Evolutionary conservation across 176 grass and related monocot genomes (phyloP), one percentile per base, ranked within the genome.

Genomic region (Saccharum spontaneum): DNA sequence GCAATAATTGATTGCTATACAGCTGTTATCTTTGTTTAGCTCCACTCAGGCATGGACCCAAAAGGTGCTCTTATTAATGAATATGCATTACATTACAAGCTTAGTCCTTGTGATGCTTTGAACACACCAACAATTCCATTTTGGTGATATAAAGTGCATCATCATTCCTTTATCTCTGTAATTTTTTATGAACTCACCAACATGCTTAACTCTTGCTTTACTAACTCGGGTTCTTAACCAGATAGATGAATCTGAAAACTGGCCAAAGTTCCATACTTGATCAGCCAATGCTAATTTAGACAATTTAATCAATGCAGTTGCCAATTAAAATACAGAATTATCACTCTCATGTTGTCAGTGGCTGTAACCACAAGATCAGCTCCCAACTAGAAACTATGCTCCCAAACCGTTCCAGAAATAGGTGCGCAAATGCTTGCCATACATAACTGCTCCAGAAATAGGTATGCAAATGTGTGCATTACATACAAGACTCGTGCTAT

Each of bases 21-120:
- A 28, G 28, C 5, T 41, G 22, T 68, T 82, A 70, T 55, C 31
- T 6, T 64, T 10, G 20, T 3, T 61, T 15, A 80, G 34, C 14
- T 63, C 36, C 31, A 83, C 28, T 50, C 48, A 4, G 4, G 13
- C 20, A 70, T 49, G 54, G 30, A 82, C 17, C 41, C 12, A 43
- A 66, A 63, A 43, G 1, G 17, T 28, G 12, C 5, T 13, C 8
- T 65, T 45, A 17, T 4, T 20, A 20, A 4, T 17, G 3, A 67
- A 67, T 9, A 79, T 33, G 78, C 40, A 67, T 79, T 67, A n/a
- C 24, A 48, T 15, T 12, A 17, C 72, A 75, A 75, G 72, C 26
- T 50, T 49, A 26, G 31, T 9, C 45, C 17, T 34, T 26, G 8
- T 49, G 52, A 72, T 72, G 28, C 28, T 71, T 62, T 39, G 8